phyloP scores from a whole-genome alignment of 441 rosid species.

The Gossypium gossypioides region DNA sequence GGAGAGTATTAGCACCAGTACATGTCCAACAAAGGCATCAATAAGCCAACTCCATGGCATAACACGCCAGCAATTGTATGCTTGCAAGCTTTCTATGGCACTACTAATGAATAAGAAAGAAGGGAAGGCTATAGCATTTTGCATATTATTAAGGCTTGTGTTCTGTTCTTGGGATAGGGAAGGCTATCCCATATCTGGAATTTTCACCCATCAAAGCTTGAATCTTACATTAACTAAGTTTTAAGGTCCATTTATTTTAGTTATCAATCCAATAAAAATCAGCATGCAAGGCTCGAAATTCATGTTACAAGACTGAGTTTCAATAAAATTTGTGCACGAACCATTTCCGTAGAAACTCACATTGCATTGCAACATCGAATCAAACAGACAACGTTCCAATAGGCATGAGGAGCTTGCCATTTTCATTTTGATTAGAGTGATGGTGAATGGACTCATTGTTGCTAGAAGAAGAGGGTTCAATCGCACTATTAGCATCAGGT shows the following conservation, averaged over 20 bases:
- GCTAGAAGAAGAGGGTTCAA: background rate
- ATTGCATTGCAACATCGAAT: too few relatives aligned
- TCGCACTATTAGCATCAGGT: background rate
- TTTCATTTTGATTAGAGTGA: background rate
- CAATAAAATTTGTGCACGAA: too few relatives aligned
- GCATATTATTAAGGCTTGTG: background rate
- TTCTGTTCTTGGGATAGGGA: background rate
- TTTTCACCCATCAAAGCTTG: background rate
- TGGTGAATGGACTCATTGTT: background rate
- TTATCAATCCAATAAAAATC: background rate
- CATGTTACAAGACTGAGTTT: background rate
- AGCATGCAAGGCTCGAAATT: background rate
- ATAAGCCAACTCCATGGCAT: background rate
- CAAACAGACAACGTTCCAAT: too few relatives aligned
- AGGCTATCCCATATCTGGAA: background rate
- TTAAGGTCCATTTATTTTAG: background rate
- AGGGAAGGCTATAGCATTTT: background rate
- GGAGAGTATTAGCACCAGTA: background rate
- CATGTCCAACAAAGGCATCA: background rate
- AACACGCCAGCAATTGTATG: background rate
- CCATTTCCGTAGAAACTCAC: too few relatives aligned
- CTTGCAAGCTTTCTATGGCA: background rate
- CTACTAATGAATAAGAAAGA: background rate
- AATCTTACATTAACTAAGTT: background rate
- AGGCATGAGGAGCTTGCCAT: background rate